These are phyloP conservation scores for Garcia nutans DNA, from an alignment of 345 rosid species.

Conservation along the genomic window DNA sequence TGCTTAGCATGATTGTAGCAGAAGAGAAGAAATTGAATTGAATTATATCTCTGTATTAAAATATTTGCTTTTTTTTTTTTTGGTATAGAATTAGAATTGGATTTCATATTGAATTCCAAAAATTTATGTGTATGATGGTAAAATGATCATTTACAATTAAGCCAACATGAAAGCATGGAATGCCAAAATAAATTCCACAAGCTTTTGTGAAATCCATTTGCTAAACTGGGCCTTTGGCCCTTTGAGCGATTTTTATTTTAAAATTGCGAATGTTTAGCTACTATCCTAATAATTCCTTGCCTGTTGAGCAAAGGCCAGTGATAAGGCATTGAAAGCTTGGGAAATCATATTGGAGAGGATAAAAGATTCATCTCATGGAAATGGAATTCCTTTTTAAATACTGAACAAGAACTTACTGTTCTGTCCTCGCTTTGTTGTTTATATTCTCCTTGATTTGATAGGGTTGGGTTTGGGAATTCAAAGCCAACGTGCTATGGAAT, in stretches of 20 bases:
- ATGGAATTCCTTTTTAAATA: background rate
- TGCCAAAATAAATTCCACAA: too few relatives aligned
- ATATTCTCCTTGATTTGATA: background rate
- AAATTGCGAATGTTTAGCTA: background rate
- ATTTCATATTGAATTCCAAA: too few relatives aligned
- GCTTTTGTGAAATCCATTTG: too few relatives aligned
- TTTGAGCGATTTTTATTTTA: background rate
- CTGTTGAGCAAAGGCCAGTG: background rate
- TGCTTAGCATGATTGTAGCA: background rate
- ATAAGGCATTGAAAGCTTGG: background rate
- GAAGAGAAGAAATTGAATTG: background rate
- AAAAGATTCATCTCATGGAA: background rate
- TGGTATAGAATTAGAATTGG: too few relatives aligned
- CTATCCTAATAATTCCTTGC: background rate
- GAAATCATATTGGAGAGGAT: background rate
- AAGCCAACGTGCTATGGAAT: background rate
- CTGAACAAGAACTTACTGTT: background rate
- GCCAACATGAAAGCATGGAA: too few relatives aligned
- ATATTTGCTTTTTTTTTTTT: background rate
- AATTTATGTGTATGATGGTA: too few relatives aligned
- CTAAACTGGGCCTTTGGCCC: too few relatives aligned
- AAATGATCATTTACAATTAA: too few relatives aligned
- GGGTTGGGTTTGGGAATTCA: background rate
- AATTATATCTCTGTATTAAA: background rate
- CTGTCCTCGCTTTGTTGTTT: background rate